Percentiles rank a stretch among this genome's conserved stretches.
Conservation (phyloP, 2,329 filamentous ascomycete species). For the Aspergillus glaucus region DNA sequence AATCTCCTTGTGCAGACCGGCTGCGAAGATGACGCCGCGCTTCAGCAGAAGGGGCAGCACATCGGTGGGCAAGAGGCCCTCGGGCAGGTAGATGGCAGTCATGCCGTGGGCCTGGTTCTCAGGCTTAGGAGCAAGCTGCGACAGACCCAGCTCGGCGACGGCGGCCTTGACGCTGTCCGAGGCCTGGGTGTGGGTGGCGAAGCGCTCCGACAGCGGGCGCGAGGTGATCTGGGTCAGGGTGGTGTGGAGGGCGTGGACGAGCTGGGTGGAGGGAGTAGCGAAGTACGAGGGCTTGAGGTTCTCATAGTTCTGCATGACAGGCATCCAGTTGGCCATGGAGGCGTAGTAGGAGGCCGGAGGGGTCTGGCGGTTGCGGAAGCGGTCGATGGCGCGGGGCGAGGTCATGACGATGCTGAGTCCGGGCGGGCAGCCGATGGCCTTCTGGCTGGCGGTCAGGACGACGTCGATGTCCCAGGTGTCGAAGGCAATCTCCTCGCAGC, state of each 20-base stretch:
- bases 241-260: conserved; percentile 88
- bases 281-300: conserved; percentile 97
- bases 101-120: conserved; percentile 95
- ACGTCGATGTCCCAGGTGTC: conserved; percentile 91
- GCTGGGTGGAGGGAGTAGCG: conserved; percentile 89
- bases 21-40: conserved; percentile 89
- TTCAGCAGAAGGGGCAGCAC: conserved; percentile 77
- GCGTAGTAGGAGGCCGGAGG: conserved; percentile 87
- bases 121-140: conserved; percentile 76
- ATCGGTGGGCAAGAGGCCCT: conserved; percentile 71
- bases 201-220: conserved; percentile 73
- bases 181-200: conserved; percentile 69
- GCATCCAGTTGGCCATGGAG: conserved; percentile 94
- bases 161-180: conserved; percentile 84
- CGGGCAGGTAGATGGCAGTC: conserved; percentile 94
- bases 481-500: conserved; percentile 91
- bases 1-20: conserved; percentile 93
- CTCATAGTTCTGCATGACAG: conserved; percentile 99
- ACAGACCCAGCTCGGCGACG: conserved; percentile 71
- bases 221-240: conserved; percentile 77
- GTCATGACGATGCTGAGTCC: conserved; percentile 92
- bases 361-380: conserved; percentile 71
- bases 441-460: conserved; percentile 90
- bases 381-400: conserved; percentile 77
- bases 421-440: conserved; percentile 92